Base-by-base conservation (phyloP, 306 rosid species). In the Rosa chinensis region DNA sequence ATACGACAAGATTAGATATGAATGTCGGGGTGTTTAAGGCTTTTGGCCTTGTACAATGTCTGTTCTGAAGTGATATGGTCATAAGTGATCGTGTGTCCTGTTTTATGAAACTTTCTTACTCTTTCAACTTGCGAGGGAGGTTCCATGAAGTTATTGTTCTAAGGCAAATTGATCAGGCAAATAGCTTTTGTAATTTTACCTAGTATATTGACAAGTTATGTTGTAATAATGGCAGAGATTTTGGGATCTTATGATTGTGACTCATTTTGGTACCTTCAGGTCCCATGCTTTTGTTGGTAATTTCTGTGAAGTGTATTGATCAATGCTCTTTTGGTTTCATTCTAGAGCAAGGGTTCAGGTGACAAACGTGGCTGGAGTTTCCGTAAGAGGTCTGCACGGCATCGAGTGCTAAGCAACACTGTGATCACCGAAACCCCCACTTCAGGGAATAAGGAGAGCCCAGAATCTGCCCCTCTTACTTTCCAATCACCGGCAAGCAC, bases 301-400 rank as follows among this genome's bases (percentile, higher is more conserved):
- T 43, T 75, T 52, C 10, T 58, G 32, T 9, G 8, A 58, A 37
- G 47, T 18, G 79, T 47, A 47, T 53, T 73, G 49, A 69, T 70
- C 10, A 14, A 43, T 8, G 32, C 5, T 8, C 14, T 37, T 61
- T 32, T 14, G 55, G 69, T 37, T 63, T 74, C 14, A 20, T 77
- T 85, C 11, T 80, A 96, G 98, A 77, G 79, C 72, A 93, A 91
- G 88, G 90, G 81, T 68, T 81, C 99, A 10, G 82, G 72, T 74
- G 99, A 93, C 74, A 96, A 91, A 82, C 88, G 97, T 9, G 88
- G 98, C 70, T 96, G 99, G 99, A 96, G 98, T 88, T 96, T 96
- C 66, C 89, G 94, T 48, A 96, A 96, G 87, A 91, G 86, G 78
- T 90, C 99, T 82, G 87, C 90, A 9, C 86, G 88, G 81, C 97